Conservation (phyloP, 163 green algal genomes). For the Scenedesmus sp. region DNA sequence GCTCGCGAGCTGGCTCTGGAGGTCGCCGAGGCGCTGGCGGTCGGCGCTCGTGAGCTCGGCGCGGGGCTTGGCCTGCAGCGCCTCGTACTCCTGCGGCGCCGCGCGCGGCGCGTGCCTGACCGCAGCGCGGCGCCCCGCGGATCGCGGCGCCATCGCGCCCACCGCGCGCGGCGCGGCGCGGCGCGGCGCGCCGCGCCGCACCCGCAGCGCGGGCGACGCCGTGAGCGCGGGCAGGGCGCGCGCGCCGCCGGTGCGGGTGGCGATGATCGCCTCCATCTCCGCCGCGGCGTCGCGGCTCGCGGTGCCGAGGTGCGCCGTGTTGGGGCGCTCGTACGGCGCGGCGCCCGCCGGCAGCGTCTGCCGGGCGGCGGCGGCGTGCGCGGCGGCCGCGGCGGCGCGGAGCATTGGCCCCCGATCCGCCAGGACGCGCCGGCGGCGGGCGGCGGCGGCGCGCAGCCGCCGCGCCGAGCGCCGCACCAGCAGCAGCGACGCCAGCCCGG, state of each 20-base stretch:
- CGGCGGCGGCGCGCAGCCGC: too few relatives aligned
- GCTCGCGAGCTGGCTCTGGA: conserved; percentile 24
- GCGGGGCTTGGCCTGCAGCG: conserved; percentile 38
- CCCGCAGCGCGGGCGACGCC: conserved; percentile 24
- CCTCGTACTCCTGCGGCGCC: conserved; percentile 31
- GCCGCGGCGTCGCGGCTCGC: conserved; percentile 7
- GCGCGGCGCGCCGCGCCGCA: conserved; percentile 3
- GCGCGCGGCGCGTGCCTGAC: neutral
- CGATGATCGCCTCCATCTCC: conserved; percentile 39
- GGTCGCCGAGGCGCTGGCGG: conserved; percentile 20
- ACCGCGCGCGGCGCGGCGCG: too few relatives aligned
- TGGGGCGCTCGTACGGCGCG: too few relatives aligned
- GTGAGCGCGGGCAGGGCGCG: conserved; percentile 17
- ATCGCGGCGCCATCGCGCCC: too few relatives aligned
- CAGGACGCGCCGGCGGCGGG: too few relatives aligned
- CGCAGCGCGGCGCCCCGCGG: too few relatives aligned
- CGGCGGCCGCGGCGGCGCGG: too few relatives aligned
- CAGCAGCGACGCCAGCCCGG: too few relatives aligned
- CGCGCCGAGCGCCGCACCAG: too few relatives aligned
- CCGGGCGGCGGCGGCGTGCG: too few relatives aligned
- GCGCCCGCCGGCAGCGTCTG: too few relatives aligned
- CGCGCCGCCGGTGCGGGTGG: neutral
- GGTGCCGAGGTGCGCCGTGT: conserved; percentile 11
- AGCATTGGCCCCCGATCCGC: too few relatives aligned
- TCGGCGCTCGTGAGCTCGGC: conserved; percentile 9